phyloP scores from a whole-genome alignment of 768 basidiomycete species.

The Pulveroboletus frians region DNA sequence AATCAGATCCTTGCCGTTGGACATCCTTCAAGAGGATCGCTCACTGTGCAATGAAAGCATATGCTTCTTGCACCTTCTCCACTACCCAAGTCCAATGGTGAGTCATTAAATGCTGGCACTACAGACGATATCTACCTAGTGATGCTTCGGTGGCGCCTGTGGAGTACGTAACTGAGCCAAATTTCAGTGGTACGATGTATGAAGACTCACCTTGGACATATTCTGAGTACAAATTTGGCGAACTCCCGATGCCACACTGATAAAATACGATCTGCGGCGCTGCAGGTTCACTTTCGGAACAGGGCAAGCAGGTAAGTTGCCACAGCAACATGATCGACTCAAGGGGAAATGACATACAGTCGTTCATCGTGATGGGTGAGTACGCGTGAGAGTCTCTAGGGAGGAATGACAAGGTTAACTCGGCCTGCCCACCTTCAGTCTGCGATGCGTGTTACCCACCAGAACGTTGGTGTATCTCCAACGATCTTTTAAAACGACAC shows the following conservation, averaged over 20 bases:
- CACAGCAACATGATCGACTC: background rate
- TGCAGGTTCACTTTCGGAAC: conserved; percentile 28
- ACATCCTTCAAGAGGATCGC: conserved; percentile 21
- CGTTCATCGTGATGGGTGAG: conserved; percentile 48
- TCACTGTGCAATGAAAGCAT: conserved; percentile 77
- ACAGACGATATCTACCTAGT: conserved; percentile 40
- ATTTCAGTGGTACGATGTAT: background rate
- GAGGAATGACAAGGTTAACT: too few species aligned
- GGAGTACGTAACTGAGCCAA: conserved; percentile 9
- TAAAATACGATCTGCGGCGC: conserved; percentile 62
- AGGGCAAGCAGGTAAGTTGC: background rate
- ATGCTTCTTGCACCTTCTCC: conserved; percentile 73
- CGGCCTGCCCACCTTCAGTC: background rate
- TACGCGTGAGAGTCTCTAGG: conserved; percentile 50
- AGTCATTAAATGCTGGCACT: background rate
- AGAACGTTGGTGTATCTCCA: conserved; percentile 54
- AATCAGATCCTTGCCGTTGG: background rate
- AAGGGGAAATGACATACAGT: conserved; percentile 15
- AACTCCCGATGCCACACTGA: conserved; percentile 57
- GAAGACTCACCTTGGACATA: conserved; percentile 53
- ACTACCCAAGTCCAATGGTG: conserved; percentile 32
- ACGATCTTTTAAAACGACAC: conserved; percentile 38
- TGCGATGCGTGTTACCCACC: conserved; percentile 29
- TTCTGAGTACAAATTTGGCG: conserved; percentile 51
- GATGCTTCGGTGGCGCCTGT: conserved; percentile 60